Percentiles rank a stretch among this genome's conserved stretches.
Conservation (phyloP, 768 basidiomycete species). For the Boletus sp. region DNA sequence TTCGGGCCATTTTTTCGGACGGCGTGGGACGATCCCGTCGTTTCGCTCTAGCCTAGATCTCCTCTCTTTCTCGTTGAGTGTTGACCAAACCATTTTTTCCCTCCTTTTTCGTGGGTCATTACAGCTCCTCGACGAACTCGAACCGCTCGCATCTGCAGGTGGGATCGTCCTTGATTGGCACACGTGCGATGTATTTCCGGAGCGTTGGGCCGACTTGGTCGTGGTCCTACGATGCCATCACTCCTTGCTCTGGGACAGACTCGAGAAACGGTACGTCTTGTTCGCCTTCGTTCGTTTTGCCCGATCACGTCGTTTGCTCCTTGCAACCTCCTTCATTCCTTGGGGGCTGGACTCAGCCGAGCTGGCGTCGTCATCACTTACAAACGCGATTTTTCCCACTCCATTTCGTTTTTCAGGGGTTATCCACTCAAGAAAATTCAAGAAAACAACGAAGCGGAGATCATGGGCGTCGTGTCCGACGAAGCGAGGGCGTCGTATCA, state of each 20-base stretch:
- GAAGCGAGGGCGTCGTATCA: constrained; percentile 89
- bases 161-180: constrained; percentile 94
- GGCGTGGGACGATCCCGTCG: neutral
- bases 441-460: constrained; percentile 98
- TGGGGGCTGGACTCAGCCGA: neutral
- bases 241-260: constrained; percentile 79
- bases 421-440: constrained; percentile 93
- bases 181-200: constrained; percentile 89
- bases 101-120: neutral
- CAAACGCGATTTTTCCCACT: neutral
- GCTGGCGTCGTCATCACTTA: neutral
- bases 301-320: neutral
- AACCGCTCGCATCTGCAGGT: constrained; percentile 63
- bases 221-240: constrained; percentile 92
- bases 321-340: neutral
- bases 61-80: neutral
- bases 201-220: constrained; percentile 95
- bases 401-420: constrained; percentile 44
- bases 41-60: neutral
- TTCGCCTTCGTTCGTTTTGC: too few species aligned
- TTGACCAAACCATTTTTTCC: neutral
- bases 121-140: constrained; percentile 87
- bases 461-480: constrained; percentile 88
- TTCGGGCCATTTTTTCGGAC: neutral
- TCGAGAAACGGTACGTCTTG: constrained; percentile 76